Base-by-base conservation (phyloP, 2,329 filamentous ascomycete genomes). In the Verticillium longisporum region DNA sequence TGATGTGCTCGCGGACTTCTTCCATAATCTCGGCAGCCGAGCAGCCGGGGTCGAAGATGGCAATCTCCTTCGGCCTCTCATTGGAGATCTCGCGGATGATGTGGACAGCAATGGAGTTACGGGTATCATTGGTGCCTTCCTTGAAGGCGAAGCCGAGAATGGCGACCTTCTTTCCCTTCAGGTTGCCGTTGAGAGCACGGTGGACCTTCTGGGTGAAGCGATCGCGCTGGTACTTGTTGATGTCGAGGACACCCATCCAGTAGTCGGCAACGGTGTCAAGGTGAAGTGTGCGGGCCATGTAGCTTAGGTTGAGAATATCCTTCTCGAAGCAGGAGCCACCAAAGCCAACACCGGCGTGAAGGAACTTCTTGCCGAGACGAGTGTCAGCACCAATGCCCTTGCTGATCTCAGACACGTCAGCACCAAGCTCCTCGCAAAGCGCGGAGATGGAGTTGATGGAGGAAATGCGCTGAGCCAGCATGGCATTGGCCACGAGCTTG, bases 321-420 rank as follows among this genome's bases (percentile, higher is more conserved):
- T 94, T 94, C 73, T 88, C 86, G 79, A 94, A 92, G 74, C 90
- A 94, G 63, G 86, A 89, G 21, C 90, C 90, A 60, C 90, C 90
- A 68, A 93, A 94, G 15, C 90, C 90, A 37, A 92, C 83, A 45
- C 87, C 87, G 7, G 90, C 87, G 73, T 89, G 88, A 50, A 94
- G 78, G 74, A 92, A 90, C 71, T 87, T 85, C 64, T 83, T 78
- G 6, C 90, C 90, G 61, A 94, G 90, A 57, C 90, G 83, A 7
- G 81, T 80, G 68, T 94, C 90, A 41, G 86, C 78, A 57, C 90
- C 90, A 34, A 90, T 81, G 6, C 87, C 84, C 38, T 78, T 77
- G 14, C 88, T 82, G 2, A 94, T 83, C 73, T 92, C 88, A 63
- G 88, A 82, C n/a, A 93, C 83, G 67, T 92, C 86, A 13, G 90